A percentile compares a stretch with the other conserved stretches of the same genome.
These are phyloP conservation scores for Alternaria triticina DNA, from an alignment of 2,329 filamentous ascomycete genomes.

Conservation along the genomic window DNA sequence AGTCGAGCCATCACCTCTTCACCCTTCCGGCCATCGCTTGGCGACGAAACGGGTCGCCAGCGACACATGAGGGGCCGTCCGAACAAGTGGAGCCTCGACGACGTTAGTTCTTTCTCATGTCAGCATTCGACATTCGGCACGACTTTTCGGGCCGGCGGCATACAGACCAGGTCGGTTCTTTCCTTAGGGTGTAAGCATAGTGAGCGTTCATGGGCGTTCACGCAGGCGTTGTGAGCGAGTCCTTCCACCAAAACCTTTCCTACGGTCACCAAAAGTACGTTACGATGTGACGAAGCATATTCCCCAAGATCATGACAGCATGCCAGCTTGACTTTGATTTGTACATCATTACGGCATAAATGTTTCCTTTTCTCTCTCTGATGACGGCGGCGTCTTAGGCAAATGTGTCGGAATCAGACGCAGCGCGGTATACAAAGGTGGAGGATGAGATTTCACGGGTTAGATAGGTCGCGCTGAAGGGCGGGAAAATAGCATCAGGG, in stretches of 20 bases:
- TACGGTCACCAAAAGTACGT: slow-evolving; percentile 37
- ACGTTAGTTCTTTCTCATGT: slow-evolving; percentile 6
- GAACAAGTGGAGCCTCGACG: neutral
- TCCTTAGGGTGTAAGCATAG: slow-evolving; percentile 44
- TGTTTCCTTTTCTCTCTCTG: slow-evolving; percentile 9
- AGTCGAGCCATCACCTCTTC: slow-evolving; percentile 44
- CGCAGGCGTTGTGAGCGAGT: slow-evolving; percentile 28
- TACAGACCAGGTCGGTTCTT: slow-evolving; percentile 22
- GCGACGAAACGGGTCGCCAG: slow-evolving; percentile 19
- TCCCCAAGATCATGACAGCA: slow-evolving; percentile 35
- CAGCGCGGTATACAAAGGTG: neutral
- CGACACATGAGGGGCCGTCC: slow-evolving; percentile 8
- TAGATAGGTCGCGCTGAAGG: slow-evolving; percentile 18
- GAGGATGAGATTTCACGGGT: neutral
- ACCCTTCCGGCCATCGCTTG: slow-evolving; percentile 48
- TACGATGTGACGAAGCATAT: slow-evolving; percentile 39
- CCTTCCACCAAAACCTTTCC: slow-evolving; percentile 17
- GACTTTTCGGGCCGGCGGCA: slow-evolving; percentile 8
- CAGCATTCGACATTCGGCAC: slow-evolving; percentile 11
- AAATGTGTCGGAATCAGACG: neutral
- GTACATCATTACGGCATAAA: slow-evolving; percentile 27
- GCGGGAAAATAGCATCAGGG: slow-evolving; percentile 17
- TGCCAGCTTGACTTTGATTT: slow-evolving; percentile 21
- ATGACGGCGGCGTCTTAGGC: slow-evolving; percentile 12
- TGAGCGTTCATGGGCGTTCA: slow-evolving; percentile 42